These are phyloP conservation scores for Sisymbrium irio DNA, from an alignment of 345 rosid species.

Conservation along the genomic window DNA sequence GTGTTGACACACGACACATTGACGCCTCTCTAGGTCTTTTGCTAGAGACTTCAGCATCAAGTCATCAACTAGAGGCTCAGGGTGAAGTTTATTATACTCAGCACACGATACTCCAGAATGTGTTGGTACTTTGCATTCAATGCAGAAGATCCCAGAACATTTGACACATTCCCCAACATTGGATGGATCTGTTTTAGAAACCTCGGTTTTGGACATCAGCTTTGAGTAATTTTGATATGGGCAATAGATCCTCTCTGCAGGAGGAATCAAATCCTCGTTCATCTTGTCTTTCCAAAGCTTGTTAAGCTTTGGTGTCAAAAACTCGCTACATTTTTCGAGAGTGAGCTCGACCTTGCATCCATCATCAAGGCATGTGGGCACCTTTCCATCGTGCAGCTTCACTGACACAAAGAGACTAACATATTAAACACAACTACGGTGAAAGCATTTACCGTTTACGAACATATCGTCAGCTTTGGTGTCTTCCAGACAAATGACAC, in stretches of 20 bases:
- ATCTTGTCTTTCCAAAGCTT: constrained; percentile 43
- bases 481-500: constrained; percentile 60
- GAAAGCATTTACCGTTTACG: constrained; percentile 50
- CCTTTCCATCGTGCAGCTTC: constrained; percentile 47
- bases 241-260: constrained; percentile 17
- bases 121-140: no score
- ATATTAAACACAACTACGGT: constrained; percentile 59
- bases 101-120: no score
- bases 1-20: no score
- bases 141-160: no score
- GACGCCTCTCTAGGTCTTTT: no score
- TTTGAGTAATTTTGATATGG: no score
- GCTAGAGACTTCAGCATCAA: no score
- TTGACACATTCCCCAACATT: no score
- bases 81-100: no score
- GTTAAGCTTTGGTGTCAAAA: constrained; percentile 48
- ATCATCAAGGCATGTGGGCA: constrained; percentile 52
- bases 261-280: constrained; percentile 60
- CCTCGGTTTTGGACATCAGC: no score
- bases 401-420: constrained; percentile 54
- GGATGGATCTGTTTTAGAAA: no score
- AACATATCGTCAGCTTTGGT: constrained; percentile 41
- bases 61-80: no score
- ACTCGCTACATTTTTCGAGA: constrained; percentile 43
- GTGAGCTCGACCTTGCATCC: constrained; percentile 49